These are phyloP conservation scores for Nitzschia inconspicua DNA, from an alignment of 108 stramenopile genomes.

Conservation along the genomic window DNA sequence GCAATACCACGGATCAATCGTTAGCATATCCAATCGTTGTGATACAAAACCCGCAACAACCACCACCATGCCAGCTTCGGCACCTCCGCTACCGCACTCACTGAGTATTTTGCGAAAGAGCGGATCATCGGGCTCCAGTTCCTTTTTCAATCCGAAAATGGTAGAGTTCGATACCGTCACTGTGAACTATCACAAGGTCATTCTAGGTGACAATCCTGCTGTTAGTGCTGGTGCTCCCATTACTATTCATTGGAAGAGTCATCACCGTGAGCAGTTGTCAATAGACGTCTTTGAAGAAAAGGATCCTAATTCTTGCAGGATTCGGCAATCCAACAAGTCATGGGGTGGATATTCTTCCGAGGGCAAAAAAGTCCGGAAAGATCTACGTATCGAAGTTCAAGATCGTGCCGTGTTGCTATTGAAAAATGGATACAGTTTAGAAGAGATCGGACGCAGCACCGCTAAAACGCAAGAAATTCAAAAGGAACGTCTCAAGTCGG, in stretches of 20 bases:
- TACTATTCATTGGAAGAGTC: slow-evolving; percentile 18
- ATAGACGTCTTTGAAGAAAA: slow-evolving; percentile 13
- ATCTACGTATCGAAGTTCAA: slow-evolving; percentile 8
- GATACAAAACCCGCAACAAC: too few relatives aligned
- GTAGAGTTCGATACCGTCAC: slow-evolving; percentile 15
- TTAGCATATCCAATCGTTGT: too few relatives aligned
- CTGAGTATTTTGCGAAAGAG: too few relatives aligned
- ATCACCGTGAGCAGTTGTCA: slow-evolving; percentile 5
- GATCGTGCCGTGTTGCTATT: slow-evolving; percentile 13
- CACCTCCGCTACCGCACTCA: too few relatives aligned
- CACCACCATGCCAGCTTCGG: too few relatives aligned
- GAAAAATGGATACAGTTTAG: slow-evolving; percentile 10
- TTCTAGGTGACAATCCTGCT: slow-evolving; percentile 21
- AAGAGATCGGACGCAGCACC: slow-evolving; percentile 2
- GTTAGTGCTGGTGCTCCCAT: slow-evolving; percentile 14
- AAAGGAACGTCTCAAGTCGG: slow-evolving; percentile 4
- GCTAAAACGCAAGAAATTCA: slow-evolving; percentile 5
- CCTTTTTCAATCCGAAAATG: not conserved
- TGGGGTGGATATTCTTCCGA: too few relatives aligned
- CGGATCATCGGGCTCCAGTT: too few relatives aligned
- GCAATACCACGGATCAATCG: too few relatives aligned
- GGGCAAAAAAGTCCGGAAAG: slow-evolving; percentile 2
- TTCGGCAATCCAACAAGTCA: too few relatives aligned
- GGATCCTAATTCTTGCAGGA: too few relatives aligned
- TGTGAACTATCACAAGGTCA: slow-evolving; percentile 16